phyloP scores from a whole-genome alignment of 352 stramenopile species.

The Phytophthora syringae region DNA sequence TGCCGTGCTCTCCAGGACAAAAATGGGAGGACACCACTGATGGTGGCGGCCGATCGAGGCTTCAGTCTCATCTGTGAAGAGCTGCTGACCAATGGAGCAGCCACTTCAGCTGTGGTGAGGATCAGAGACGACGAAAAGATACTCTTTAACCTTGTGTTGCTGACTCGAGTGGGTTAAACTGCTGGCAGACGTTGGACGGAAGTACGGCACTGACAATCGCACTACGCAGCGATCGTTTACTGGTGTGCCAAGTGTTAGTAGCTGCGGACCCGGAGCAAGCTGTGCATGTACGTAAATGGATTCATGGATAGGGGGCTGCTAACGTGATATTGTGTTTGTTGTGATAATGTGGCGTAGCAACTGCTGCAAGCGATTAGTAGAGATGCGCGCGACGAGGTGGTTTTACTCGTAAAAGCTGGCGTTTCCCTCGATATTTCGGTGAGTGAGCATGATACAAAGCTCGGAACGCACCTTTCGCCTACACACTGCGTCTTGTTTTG shows the following conservation, averaged over 20 bases:
- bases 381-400: conserved; percentile 35
- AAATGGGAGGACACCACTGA: conserved; percentile 37
- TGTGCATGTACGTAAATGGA: conserved; percentile 25
- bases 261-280: conserved; percentile 34
- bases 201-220: conserved; percentile 33
- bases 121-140: neutral
- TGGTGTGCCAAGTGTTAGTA: conserved; percentile 44
- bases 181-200: conserved; percentile 21
- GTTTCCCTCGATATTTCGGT: conserved; percentile 39
- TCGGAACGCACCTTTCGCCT: neutral
- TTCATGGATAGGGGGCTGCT: neutral
- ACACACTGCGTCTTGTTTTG: neutral
- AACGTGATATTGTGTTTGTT: conserved; percentile 1
- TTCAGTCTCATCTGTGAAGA: conserved; percentile 46
- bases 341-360: conserved; percentile 25
- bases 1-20: conserved; percentile 29
- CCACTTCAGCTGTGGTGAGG: conserved; percentile 27
- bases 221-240: conserved; percentile 18
- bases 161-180: conserved; percentile 2
- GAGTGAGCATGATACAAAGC: neutral
- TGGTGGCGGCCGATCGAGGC: conserved; percentile 38
- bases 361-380: conserved; percentile 34
- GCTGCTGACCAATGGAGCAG: conserved; percentile 35
- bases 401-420: conserved; percentile 43
- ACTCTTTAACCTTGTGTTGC: neutral